Base-by-base conservation (phyloP, 495 filamentous ascomycete species). In the Penicillium subrubescens region DNA sequence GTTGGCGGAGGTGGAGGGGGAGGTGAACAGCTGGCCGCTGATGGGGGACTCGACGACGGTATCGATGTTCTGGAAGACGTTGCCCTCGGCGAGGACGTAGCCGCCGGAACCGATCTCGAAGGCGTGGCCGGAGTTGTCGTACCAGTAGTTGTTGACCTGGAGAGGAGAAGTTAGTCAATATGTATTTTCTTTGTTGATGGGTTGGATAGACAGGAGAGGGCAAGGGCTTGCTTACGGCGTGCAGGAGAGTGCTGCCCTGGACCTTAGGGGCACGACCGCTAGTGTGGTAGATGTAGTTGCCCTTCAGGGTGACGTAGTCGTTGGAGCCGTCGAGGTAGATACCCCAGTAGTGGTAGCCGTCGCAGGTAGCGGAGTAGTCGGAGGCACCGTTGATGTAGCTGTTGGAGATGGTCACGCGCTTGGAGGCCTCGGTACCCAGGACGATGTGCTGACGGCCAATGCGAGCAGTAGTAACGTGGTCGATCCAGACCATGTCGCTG, bases 101-200 rank as follows among this genome's bases (percentile, higher is more conserved):
- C 76, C 80, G 53, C 83, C 83, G 8, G 73, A 68, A 39, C 71
- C 78, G 59, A 86, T 79, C 70, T 87, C 84, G 71, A 88, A 88
- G 17, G 81, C 78, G 69, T 87, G 85, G 35, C 84, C 84, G 43
- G 74, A 64, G 70, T 77, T 82, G 63, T 79, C 75, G 68, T 83
- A 78, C 71, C 77, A 87, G 79, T 86, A 86, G 78, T 87, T 88
- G 81, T 87, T 88, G 66, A 86, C 83, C 74, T 77, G 54, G 19
- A n/a, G 11, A 56, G n/a, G 14, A 0, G 33, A 8, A 17, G 35
- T 51, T 50, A 56, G 53, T 37, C n/a, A n/a, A n/a, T n/a, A 17
- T 33, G 8, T 33, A 4, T 33, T 33, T 7, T 33, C 8, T 33
- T 3, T 31, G 1, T 53, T n/a, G 0, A 7, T 31, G 56, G 15